phyloP scores from a whole-genome alignment of 352 stramenopile genomes.

The Pythium sukuiense region DNA sequence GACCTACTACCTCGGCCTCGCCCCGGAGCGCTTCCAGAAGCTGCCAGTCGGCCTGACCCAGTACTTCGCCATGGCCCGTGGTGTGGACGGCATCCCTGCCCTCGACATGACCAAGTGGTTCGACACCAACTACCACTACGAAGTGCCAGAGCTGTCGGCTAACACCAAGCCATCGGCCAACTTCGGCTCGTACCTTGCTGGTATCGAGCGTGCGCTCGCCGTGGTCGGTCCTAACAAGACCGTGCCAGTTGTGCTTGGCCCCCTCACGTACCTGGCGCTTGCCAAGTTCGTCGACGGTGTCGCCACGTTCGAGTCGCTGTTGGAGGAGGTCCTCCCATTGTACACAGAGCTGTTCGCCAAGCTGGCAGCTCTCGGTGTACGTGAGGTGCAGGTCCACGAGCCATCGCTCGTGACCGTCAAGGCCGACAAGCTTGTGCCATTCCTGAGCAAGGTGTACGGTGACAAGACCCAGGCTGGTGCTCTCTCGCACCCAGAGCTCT shows the following conservation, averaged over 20 bases:
- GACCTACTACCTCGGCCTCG: constrained; percentile 80
- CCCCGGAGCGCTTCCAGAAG: constrained; percentile 74
- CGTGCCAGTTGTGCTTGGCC: constrained; percentile 79
- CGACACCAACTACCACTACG: constrained; percentile 96
- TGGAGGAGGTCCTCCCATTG: constrained; percentile 73
- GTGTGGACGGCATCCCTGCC: constrained; percentile 86
- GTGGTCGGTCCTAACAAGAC: constrained; percentile 83
- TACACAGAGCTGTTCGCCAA: constrained; percentile 79
- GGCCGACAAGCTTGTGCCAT: constrained; percentile 50
- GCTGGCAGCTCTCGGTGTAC: constrained; percentile 70
- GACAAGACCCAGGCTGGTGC: constrained; percentile 49
- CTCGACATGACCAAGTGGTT: constrained; percentile 96
- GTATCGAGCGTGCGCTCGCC: constrained; percentile 75
- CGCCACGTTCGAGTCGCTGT: constrained; percentile 59
- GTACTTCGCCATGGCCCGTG: constrained; percentile 92
- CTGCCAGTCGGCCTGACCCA: constrained; percentile 59
- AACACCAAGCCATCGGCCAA: constrained; percentile 73
- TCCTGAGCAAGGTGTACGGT: constrained; percentile 71
- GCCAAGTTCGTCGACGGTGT: constrained; percentile 75
- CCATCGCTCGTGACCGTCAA: constrained; percentile 83
- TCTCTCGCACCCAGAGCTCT: constrained; percentile 60
- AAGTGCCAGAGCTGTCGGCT: constrained; percentile 89
- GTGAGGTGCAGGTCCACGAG: constrained; percentile 91
- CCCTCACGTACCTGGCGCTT: constrained; percentile 80
- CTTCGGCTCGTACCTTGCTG: constrained; percentile 73